These are phyloP conservation scores for Monosporascus sp. DNA, from an alignment of 2,329 filamentous ascomycete species.

Conservation along the genomic window DNA sequence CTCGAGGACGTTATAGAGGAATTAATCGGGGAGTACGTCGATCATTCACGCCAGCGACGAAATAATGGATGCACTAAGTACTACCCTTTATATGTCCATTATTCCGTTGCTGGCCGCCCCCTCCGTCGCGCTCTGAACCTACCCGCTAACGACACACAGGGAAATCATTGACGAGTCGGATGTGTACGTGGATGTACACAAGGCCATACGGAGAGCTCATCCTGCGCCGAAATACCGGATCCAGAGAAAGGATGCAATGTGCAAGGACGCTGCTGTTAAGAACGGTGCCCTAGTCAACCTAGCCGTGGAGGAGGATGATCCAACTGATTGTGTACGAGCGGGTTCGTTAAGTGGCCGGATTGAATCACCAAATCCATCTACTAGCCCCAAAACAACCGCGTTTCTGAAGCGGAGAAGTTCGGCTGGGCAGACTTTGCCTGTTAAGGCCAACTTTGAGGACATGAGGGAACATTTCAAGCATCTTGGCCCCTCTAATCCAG, in stretches of 20 bases:
- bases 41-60: not conserved
- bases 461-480: slow-evolving; percentile 60
- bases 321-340: slow-evolving; percentile 22
- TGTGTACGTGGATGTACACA: slow-evolving; percentile 97
- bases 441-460: slow-evolving; percentile 58
- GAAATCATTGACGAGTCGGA: slow-evolving; percentile 99
- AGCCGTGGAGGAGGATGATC: slow-evolving; percentile 27
- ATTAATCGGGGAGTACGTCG: slow-evolving; percentile 86
- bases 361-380: slow-evolving; percentile 35
- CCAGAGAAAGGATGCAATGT: slow-evolving; percentile 32
- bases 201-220: slow-evolving; percentile 84
- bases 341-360: slow-evolving; percentile 33
- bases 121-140: not conserved
- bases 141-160: slow-evolving; percentile 37
- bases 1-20: slow-evolving; percentile 98
- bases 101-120: not conserved
- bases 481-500: slow-evolving; percentile 63
- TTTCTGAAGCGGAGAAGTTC: slow-evolving; percentile 57
- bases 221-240: slow-evolving; percentile 75
- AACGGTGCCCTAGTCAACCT: slow-evolving; percentile 37
- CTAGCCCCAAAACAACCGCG: slow-evolving; percentile 49
- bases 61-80: not conserved
- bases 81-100: not conserved
- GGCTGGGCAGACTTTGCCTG: slow-evolving; percentile 45
- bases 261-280: slow-evolving; percentile 22